Base-by-base conservation (phyloP, 768 basidiomycete species). In the Trametes punicea region DNA sequence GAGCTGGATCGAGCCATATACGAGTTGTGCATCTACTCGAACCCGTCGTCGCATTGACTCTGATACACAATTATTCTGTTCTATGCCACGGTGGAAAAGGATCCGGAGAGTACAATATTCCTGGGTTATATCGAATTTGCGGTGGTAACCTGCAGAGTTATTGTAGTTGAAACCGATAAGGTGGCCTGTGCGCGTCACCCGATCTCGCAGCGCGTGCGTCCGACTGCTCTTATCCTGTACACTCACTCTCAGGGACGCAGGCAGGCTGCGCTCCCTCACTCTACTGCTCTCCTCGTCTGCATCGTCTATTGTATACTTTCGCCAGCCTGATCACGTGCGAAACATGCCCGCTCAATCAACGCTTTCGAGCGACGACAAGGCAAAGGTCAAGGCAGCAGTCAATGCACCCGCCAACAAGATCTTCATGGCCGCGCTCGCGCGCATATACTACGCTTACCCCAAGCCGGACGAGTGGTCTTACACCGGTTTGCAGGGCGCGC, bases 391-490 rank as follows among this genome's bases (percentile, higher is more conserved):
- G 69, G 71, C 76, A 10, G 79, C 83, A 2, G 70, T 91, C 20
- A 76, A 84, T 3, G 64, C 70, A 0, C 70, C 80, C 3, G 72
- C 64, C 20, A 81, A 85, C 75, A 96, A 96, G 77, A 90, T 96
- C 62, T 64, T 84, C 40, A 82, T 73, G 38, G 94, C 93, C n/a
- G 84, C 88, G 0, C 79, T 92, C 33, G 91, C 85, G 10, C 82
- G 96, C 39, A 80, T 99, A 51, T 99, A 98, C 75, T 92, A 91
- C 72, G 93, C 94, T 1, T 77, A 88, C 67, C 94, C 90, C 25
- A 74, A 84, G 56, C 87, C 82, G 2, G 68, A 74, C 58, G 81
- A 83, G 61, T 98, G 96, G 96, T 79, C 82, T 0, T 98, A 95
- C 68, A 75, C 87, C 0, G 95, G 96, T 0, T 73, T 94, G 11